Conservation (phyloP, 1,284 basidiomycete species). For the Sporisorium exsertum region DNA sequence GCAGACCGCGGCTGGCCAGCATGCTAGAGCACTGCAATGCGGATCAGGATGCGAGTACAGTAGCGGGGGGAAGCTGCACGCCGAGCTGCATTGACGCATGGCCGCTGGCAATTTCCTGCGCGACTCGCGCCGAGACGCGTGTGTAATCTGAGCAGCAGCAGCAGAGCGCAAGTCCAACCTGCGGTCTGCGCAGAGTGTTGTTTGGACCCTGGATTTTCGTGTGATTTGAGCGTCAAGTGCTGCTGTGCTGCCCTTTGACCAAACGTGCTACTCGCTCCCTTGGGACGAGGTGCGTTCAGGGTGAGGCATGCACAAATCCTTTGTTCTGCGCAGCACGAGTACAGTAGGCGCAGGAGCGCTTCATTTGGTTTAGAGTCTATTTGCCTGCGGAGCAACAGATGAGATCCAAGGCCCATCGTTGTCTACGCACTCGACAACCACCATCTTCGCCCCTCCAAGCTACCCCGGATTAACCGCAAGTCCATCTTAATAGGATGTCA, state of each 20-base stretch:
- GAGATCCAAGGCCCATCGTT: not conserved
- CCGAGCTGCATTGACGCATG: slow-evolving; percentile 27
- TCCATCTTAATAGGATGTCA: not conserved
- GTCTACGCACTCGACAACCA: slow-evolving; percentile 5
- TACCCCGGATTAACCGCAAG: not conserved
- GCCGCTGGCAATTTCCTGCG: not conserved
- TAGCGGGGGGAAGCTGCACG: slow-evolving; percentile 21
- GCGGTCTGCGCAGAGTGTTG: slow-evolving; percentile 10
- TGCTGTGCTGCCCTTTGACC: too few relatives aligned
- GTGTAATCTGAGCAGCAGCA: not conserved
- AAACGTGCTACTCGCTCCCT: too few relatives aligned
- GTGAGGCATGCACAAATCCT: not conserved
- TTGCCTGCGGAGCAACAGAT: not conserved
- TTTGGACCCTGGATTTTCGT: slow-evolving; percentile 23
- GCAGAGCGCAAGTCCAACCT: not conserved
- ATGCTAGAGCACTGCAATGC: not conserved
- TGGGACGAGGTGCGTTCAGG: too few relatives aligned
- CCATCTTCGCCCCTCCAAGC: not conserved
- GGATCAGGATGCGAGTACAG: not conserved
- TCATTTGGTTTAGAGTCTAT: slow-evolving; percentile 6
- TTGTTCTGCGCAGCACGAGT: slow-evolving; percentile 13
- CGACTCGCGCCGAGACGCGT: slow-evolving; percentile 22
- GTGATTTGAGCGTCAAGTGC: not conserved
- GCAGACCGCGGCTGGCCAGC: not conserved
- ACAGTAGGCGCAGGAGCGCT: slow-evolving; percentile 1